Evolutionary conservation across 2,329 filamentous ascomycete species (phyloP), one percentile per base, ranked within the genome.

Genomic region (Cryphonectria carpinicola): DNA sequence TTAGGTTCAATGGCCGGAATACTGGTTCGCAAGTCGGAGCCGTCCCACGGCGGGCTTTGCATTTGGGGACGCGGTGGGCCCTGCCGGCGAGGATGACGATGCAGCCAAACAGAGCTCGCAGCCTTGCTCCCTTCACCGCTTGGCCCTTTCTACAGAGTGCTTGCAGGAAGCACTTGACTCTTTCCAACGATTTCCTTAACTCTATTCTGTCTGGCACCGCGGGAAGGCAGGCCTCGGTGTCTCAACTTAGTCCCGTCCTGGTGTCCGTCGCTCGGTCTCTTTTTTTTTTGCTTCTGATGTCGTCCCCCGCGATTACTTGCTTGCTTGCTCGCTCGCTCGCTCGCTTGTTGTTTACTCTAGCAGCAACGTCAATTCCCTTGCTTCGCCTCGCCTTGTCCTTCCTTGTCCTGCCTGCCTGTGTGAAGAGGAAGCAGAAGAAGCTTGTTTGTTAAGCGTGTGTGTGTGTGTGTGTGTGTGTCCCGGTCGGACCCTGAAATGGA

Each of bases 31-130:
- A 75, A 74, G 61, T 63, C n/a, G 65, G 32, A 28, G 49, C 49
- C 32, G 65, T 41, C 49, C 25, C 35, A 58, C 65, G 65, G 49
- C 49, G 28, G 54, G 54, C 54, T 28, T 28, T 56, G 49, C 35
- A 41, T 39, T 61, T 22, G 19, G 58, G 58, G 58, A 61, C 32
- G 58, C 58, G 35, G 58, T 61, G 58, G 58, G 58, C 58, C 58
- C 58, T 61, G 35, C 32, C 58, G 75, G 75, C 74, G 74, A 73
- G 72, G 73, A 76, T 76, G 76, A 74, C 74, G 71, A 74, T 66
- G 65, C 73, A 77, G 75, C 79, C 79, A 80, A 80, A 80, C 79
- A 78, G 43, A 46, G 77, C 78, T 80, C 74, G 71, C 76, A 78
- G 76, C 78, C 78, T 78, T 75, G 41, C 63, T 72, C 63, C 72